Evolutionary conservation across 164 flowering plant genomes (phyloP).

Genomic region (Berberis vulgaris): DNA sequence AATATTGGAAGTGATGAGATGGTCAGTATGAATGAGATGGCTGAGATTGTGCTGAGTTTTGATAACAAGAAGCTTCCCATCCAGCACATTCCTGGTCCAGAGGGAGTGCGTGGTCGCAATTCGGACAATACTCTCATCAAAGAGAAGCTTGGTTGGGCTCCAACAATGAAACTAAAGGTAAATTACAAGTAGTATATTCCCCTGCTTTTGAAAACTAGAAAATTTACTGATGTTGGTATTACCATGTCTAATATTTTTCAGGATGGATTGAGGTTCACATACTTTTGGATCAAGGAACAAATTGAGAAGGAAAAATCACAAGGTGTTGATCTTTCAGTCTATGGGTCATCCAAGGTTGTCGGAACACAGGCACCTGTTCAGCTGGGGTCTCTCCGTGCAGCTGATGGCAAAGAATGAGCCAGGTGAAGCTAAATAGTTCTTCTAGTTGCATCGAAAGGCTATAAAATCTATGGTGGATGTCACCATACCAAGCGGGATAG

Average conservation of each 20-base stretch:
- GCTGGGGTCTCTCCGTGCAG: constrained; percentile 92
- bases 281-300: constrained; percentile 93
- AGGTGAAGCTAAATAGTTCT: not conserved
- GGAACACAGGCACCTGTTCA: constrained; percentile 97
- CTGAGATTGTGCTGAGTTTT: constrained; percentile 88
- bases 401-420: constrained; percentile 91
- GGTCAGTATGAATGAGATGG: constrained; percentile 99
- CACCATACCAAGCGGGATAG: not conserved
- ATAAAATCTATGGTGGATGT: no score
- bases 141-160: constrained; percentile 98
- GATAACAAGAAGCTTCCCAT: constrained; percentile 79
- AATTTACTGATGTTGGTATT: not conserved
- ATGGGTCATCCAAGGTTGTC: constrained; percentile 93
- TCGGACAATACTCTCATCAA: constrained; percentile 93
- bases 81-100: constrained; percentile 96
- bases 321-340: constrained; percentile 57
- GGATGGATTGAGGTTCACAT: constrained; percentile 93
- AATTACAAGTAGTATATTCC: not conserved
- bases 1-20: constrained; percentile 97
- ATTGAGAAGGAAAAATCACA: constrained; percentile 78
- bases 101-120: constrained; percentile 93
- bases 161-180: constrained; percentile 90
- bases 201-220: not conserved
- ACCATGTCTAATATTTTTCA: constrained; percentile 17
- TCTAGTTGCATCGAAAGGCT: not conserved